These are phyloP conservation scores for Yamadazyma friedrichii DNA, from an alignment of 1,139 yeast genomes.

Conservation along the genomic window DNA sequence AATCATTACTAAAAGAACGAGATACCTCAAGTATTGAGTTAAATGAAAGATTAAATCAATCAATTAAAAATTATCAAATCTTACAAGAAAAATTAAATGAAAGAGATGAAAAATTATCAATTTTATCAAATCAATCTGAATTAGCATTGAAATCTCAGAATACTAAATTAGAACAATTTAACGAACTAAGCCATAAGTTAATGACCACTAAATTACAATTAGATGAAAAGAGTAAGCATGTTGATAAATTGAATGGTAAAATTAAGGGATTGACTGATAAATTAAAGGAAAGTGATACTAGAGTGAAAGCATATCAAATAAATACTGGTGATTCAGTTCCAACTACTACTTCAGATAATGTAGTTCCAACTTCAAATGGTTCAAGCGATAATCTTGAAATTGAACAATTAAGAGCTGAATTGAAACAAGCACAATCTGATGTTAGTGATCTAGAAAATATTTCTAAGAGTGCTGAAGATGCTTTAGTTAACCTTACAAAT, in stretches of 20 bases:
- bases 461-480: conserved; percentile 43
- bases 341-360: conserved; percentile 1
- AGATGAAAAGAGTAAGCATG: conserved; percentile 28
- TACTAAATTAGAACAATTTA: conserved; percentile 60
- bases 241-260: conserved; percentile 26
- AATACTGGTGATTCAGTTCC: conserved; percentile 8
- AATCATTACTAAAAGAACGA: conserved; percentile 61
- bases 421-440: conserved; percentile 38
- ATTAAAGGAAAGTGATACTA: conserved; percentile 17
- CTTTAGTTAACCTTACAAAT: conserved; percentile 36
- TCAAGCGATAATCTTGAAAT: conserved; percentile 23
- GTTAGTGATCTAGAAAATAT: conserved; percentile 37
- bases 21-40: conserved; percentile 53
- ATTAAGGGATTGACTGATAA: conserved; percentile 19
- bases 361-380: conserved; percentile 1
- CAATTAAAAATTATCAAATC: conserved; percentile 51
- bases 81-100: conserved; percentile 51
- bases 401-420: conserved; percentile 35
- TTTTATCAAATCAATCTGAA: conserved; percentile 50
- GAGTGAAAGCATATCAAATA: conserved; percentile 16
- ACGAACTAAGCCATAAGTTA: conserved; percentile 46
- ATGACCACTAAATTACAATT: conserved; percentile 41
- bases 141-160: conserved; percentile 63
- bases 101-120: conserved; percentile 49
- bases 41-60: conserved; percentile 48